Evolutionary conservation across 2,329 filamentous ascomycete genomes (phyloP).

Genomic region (Teratosphaeria pseudoeucalypti): DNA sequence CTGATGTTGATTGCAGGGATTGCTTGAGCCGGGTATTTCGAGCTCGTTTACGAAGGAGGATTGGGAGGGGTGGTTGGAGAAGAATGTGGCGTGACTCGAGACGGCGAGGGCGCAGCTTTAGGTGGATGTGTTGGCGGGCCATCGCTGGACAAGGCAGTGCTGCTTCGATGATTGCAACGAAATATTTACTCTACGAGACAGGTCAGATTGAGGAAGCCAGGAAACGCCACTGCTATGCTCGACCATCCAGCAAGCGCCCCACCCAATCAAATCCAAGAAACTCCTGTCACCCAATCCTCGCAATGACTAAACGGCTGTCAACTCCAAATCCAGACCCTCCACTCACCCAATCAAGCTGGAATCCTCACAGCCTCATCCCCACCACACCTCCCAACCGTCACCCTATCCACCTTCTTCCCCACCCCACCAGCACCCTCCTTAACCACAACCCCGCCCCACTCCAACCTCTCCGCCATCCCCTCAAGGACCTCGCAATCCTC

Average conservation of each 20-base stretch:
- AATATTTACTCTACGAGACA: neutral
- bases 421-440: conserved; percentile 27
- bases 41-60: conserved; percentile 69
- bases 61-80: conserved; percentile 74
- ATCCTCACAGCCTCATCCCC: conserved; percentile 26
- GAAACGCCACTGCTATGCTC: neutral
- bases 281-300: neutral
- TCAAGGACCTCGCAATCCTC: conserved; percentile 15
- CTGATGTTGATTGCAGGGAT: conserved; percentile 33
- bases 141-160: no score
- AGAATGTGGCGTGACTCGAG: conserved; percentile 46
- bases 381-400: conserved; percentile 39
- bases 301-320: neutral
- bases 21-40: conserved; percentile 68
- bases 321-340: neutral
- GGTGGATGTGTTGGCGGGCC: neutral
- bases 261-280: neutral
- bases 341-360: neutral
- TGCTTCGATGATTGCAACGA: neutral
- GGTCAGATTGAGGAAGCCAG: neutral
- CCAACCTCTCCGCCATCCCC: conserved; percentile 22
- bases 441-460: conserved; percentile 35
- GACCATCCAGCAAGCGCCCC: neutral
- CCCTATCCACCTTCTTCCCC: conserved; percentile 33
- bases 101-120: neutral